Evolutionary conservation across 2,329 filamentous ascomycete genomes (phyloP).

Genomic region (Claviceps purpurea): DNA sequence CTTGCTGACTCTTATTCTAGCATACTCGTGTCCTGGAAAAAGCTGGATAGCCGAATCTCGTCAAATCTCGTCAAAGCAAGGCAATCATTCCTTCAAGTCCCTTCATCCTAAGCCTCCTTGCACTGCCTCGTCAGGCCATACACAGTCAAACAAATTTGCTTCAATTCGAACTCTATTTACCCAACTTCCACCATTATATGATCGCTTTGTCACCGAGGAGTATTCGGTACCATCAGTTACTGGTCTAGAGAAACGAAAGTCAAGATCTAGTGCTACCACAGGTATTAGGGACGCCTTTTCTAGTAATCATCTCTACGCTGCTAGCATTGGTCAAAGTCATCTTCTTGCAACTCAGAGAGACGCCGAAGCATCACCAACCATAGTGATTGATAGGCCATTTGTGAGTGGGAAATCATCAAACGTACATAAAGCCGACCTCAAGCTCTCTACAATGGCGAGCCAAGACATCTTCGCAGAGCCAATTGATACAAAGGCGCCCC

Average conservation of each 20-base stretch:
- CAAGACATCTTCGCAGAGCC: conserved; percentile 42
- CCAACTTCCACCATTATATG: background rate
- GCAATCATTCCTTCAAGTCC: background rate
- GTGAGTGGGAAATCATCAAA: background rate
- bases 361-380: background rate
- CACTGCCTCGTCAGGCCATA: background rate
- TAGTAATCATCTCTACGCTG: background rate
- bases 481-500: conserved; percentile 38
- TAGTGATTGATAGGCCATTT: background rate
- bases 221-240: background rate
- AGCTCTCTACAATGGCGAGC: conserved; percentile 13
- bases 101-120: background rate
- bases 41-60: background rate
- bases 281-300: background rate
- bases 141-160: background rate
- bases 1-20: conserved; percentile 9
- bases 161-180: background rate
- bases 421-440: background rate
- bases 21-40: background rate
- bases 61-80: background rate
- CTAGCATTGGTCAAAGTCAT: background rate
- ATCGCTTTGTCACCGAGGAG: background rate
- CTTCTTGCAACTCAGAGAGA: background rate
- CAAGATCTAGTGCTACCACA: background rate
- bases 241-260: background rate